Conservation (phyloP, 1,284 basidiomycete genomes). For the Ganoderma leucocontextum region DNA sequence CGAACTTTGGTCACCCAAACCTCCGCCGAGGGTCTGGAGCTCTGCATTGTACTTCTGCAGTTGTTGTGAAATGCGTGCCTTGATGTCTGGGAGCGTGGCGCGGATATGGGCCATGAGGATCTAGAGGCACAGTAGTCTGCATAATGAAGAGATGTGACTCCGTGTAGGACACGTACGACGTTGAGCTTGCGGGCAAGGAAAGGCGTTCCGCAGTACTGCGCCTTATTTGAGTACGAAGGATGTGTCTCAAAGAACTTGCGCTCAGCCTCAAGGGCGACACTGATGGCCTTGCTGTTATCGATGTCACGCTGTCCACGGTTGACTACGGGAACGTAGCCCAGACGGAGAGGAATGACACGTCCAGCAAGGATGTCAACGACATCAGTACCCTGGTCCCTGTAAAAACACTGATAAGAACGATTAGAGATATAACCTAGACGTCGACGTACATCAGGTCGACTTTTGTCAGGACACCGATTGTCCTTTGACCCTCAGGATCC, state of each 20-base stretch:
- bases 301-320: slow-evolving; percentile 99
- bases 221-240: slow-evolving; percentile 90
- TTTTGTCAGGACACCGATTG: slow-evolving; percentile 98
- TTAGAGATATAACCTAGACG: slow-evolving; percentile 75
- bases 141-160: neutral
- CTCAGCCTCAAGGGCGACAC: slow-evolving; percentile 88
- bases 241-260: slow-evolving; percentile 95
- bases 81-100: slow-evolving; percentile 96
- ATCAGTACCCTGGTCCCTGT: slow-evolving; percentile 94
- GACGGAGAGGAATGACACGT: slow-evolving; percentile 91
- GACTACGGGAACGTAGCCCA: slow-evolving; percentile 98
- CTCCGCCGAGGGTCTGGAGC: slow-evolving; percentile 86
- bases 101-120: slow-evolving; percentile 56
- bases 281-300: slow-evolving; percentile 87
- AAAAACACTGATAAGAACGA: slow-evolving; percentile 60
- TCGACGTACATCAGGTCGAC: slow-evolving; percentile 92
- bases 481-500: slow-evolving; percentile 94
- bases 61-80: slow-evolving; percentile 89
- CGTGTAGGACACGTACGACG: slow-evolving; percentile 63
- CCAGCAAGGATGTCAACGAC: slow-evolving; percentile 99
- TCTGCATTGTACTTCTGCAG: slow-evolving; percentile 90
- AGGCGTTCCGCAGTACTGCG: slow-evolving; percentile 96
- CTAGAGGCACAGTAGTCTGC: neutral
- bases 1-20: slow-evolving; percentile 86
- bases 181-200: slow-evolving; percentile 98